Base-by-base conservation (phyloP, 1,284 basidiomycete genomes). In the Sanguinoderma infundibulare region DNA sequence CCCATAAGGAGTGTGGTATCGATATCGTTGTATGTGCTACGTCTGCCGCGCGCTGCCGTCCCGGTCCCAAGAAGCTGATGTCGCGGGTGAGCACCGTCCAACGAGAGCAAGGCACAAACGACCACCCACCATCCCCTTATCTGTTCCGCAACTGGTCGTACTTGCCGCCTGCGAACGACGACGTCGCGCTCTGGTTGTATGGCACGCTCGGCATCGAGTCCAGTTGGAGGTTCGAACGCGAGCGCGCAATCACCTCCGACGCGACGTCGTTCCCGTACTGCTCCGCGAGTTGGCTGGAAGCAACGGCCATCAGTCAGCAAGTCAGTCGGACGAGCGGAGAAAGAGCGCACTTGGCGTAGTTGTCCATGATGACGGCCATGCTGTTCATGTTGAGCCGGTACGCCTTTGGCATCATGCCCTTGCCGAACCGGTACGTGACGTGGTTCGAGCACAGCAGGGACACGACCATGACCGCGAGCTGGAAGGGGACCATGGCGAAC, bases 391-490 rank as follows among this genome's bases (percentile, higher is more conserved):
- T 81, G 52, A 87, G 78, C 53, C 85, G 78, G 75, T 87, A 87
- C 54, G 82, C 81, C 76, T 86, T 83, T 54, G 86, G 86, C 72
- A 84, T 87, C 76, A 88, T 79, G 62, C 86, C 86, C 75, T 88
- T 88, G 5, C 85, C 86, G 74, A 87, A 87, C 56, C 86, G 78
- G 72, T 88, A 87, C 40, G 86, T 88, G 70, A 88, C 78, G 65
- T 87, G 85, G 73, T 87, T 87, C 51, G 83, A 82, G 74, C 84
- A 87, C 40, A 88, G 73, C 51, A 88, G 72, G 28, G 76, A 79
- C 10, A 76, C 75, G 63, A 85, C 63, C 71, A 87, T 86, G 70
- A 82, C 76, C 39, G 70, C 68, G 59, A 88, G 72, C 65, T 87
- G 84, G 46, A 77, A 73, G 17, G 84, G 83, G 34, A 86, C 84